Evolutionary conservation across 2,329 filamentous ascomycete species (phyloP), one percentile per base, ranked within the genome.

Genomic region (Fusarium secorum): DNA sequence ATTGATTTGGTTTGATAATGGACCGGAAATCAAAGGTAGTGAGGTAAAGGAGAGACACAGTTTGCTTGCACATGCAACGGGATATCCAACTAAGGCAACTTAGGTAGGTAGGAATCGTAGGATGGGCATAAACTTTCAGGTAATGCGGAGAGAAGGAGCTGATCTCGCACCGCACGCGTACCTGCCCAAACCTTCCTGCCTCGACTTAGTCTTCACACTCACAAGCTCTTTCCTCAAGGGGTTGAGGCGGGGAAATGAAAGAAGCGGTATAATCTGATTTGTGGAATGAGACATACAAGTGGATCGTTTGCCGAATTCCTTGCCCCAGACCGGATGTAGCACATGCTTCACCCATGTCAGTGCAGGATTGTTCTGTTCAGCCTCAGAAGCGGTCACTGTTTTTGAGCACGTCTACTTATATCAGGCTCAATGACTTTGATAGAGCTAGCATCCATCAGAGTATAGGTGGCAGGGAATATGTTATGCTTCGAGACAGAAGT

Each of bases 171-270:
- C n/a, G 39, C 53, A 49, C 68, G 36, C 54, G 55, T 66, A 52
- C 54, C 67, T 70, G 39, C 62, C 57, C 68, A 70, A 70, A 70
- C 55, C 57, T 66, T 66, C 66, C 70, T 70, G 63, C 63, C 49
- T 38, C 39, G 42, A 59, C 22, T 39, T n/a, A 45, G 24, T 45
- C 24, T 44, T 49, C 20, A 26, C 20, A 38, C 38, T 63, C 38
- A 55, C 41, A 66, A 53, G 57, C 57, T 64, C 60, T 61, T 70
- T 70, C 60, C 60, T 64, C 51, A 60, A 69, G 42, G 41, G 64
- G 33, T n/a, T 33, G 30, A 68, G 54, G 69, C 61, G 69, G 69
- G 69, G 69, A 64, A 66, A 55, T 38, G 20, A 55, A 49, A 32
- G 42, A 57, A 63, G 64, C 52, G 58, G 64, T 62, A 61, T 66